Base-by-base conservation (phyloP, 805 yeast species). In the Cyberlindnera mycetangii region DNA sequence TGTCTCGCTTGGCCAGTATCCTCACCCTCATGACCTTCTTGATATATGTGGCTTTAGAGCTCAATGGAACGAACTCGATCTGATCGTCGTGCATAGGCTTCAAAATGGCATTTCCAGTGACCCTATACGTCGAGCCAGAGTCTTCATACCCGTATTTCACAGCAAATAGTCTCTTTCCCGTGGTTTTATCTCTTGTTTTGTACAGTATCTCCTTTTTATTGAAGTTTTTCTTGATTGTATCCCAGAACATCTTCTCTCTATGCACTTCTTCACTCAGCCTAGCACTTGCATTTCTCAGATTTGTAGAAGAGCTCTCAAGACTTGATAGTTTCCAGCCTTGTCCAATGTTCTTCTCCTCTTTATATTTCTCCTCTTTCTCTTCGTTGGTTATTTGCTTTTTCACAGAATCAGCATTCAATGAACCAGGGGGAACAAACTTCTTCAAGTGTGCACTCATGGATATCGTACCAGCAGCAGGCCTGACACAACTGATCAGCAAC, bases 81-180 rank as follows among this genome's bases (percentile, higher is more conserved):
- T 68, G 66, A 19, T 60, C 47, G 47, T 58, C 51, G 47, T 58
- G 55, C 25, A 75, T 65, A 44, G 82, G 79, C 38, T 79, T 75
- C 49, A 89, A 65, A 0, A 85, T 62, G 0, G 95, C 97, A 34
- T 83, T 65, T 2, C 97, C 97, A 51, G 76, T 74, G 54, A 64
- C 65, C 46, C 67, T 69, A 56, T 79, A 88, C 17, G 71, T 76
- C 1, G 96, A 86, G 0, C 98, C 99, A 0, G 95, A 81, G 62
- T 90, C 97, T 15, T 85, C 90, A 66, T 78, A 92, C 0, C 98
- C 98, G 59, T 85, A 93, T 55, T 86, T 88, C 30, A 92, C 84
- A 4, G 92, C 95, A 34, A 90, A 73, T 2, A 72, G 68, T 45
- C 67, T 68, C 9, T 79, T 76, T 16, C 79, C 71, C 0, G 72